Base-by-base conservation (phyloP, 495 filamentous ascomycete genomes). In the Penicillium arizonense region DNA sequence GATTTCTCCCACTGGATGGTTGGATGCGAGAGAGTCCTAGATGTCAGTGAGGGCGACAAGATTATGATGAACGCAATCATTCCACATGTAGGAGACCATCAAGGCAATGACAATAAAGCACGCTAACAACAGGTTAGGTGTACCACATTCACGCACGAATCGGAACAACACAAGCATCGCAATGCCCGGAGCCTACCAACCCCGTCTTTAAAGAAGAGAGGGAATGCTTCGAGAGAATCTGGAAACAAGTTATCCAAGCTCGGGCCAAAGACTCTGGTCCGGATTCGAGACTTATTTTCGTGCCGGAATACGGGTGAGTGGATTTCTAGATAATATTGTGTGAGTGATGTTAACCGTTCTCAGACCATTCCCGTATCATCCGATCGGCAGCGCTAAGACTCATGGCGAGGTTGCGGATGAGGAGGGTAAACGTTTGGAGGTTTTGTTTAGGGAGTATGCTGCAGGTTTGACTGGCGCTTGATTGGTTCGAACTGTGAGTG, bases 351-450 rank as follows among this genome's bases (percentile, higher is more conserved):
- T 39, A 5, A 39, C 23, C 5, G 11, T 5, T 42, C 16, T 4
- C 44, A 70, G 67, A 16, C 67, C 67, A 14, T 70, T 62, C 47
- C 67, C 67, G 0, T 70, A 70, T 14, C 67, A 70, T 39, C 64
- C 61, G 0, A 58, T 65, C 23, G 57, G 57, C 10, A 56, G 59
- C 46, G 42, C 53, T 2, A 56, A 56, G 37, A 45, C 50, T 0
- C 53, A 61, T 47, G 50, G 56, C 5, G 53, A 63, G 0, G 47
- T 70, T 5, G 67, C 67, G 1, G 64, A 70, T 45, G 59, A 59
- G 8, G 67, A 70, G 32, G 64, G 57, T 3, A 45, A 49, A 13
- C 50, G 67, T 1, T 32, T 69, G 12, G 50, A 67, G 13, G 38
- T 16, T 2, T 9, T 63, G 2, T 69, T 67, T 13, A 45, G 45